phyloP scores from a whole-genome alignment of 2,329 filamentous ascomycete genomes.

The Epichloe glyceriae region DNA sequence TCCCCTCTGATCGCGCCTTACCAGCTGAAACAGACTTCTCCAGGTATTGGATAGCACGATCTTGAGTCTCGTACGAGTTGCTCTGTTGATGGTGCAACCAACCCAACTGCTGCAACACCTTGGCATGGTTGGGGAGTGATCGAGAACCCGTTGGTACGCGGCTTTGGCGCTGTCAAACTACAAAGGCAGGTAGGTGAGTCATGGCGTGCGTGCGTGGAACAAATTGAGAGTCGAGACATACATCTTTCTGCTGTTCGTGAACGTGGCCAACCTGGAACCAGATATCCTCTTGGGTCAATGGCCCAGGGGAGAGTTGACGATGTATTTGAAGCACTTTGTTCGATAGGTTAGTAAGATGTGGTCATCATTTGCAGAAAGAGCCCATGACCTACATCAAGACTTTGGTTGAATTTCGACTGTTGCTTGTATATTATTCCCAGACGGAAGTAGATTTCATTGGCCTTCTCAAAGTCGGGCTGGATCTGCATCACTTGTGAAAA shows the following conservation, averaged over 20 bases:
- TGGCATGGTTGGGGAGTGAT: constrained; percentile 90
- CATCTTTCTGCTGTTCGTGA: constrained; percentile 97
- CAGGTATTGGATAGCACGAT: constrained; percentile 90
- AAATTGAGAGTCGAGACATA: constrained; percentile 38
- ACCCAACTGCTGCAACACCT: constrained; percentile 92
- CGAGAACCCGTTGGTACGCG: constrained; percentile 84
- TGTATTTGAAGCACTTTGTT: constrained; percentile 91
- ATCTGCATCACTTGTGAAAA: constrained; percentile 99
- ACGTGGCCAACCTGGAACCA: constrained; percentile 99
- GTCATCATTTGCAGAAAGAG: background rate
- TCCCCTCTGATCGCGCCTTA: constrained; percentile 29
- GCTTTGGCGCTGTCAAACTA: constrained; percentile 88
- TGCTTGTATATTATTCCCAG: constrained; percentile 99
- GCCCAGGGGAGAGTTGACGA: constrained; percentile 86
- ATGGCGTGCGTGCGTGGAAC: constrained; percentile 13
- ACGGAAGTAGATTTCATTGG: constrained; percentile 97
- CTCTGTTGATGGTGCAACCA: constrained; percentile 98
- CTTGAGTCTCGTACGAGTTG: constrained; percentile 79
- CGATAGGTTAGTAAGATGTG: background rate
- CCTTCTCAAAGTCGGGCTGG: constrained; percentile 95
- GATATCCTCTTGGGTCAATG: constrained; percentile 92
- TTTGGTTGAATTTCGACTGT: constrained; percentile 84
- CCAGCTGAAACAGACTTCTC: constrained; percentile 92
- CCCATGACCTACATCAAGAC: constrained; percentile 61
- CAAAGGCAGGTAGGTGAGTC: constrained; percentile 21